Evolutionary conservation across 2,329 filamentous ascomycete genomes (phyloP).

Genomic region (Scytalidium lignicola): DNA sequence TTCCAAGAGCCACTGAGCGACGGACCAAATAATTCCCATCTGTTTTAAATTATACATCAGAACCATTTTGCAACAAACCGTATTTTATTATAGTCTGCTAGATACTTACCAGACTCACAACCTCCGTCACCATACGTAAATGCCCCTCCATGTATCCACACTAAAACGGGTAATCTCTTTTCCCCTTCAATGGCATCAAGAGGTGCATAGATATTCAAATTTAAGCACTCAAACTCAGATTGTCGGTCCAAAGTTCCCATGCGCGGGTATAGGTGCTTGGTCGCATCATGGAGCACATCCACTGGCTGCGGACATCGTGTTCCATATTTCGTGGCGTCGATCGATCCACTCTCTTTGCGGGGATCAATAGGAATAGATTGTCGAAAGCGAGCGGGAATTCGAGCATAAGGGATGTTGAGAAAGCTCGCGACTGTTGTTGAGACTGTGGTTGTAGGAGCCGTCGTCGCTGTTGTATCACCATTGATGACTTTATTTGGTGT

Average conservation of each 20-base stretch:
- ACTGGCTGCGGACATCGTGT: slow-evolving; percentile 8
- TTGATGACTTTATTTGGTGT: background rate
- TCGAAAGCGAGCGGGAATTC: slow-evolving; percentile 5
- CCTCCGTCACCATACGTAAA: slow-evolving; percentile 34
- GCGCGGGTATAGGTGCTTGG: background rate
- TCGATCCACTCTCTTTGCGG: slow-evolving; percentile 1
- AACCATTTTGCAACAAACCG: background rate
- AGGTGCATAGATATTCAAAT: slow-evolving; percentile 4
- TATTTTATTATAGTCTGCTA: background rate
- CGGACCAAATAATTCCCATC: slow-evolving; percentile 2
- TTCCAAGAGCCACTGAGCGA: slow-evolving; percentile 1
- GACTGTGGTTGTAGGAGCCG: too few species aligned
- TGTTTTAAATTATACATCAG: background rate
- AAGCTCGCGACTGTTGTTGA: slow-evolving; percentile 8
- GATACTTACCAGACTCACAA: slow-evolving; percentile 2
- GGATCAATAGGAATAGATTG: slow-evolving; percentile 5
- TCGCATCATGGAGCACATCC: background rate
- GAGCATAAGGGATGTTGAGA: slow-evolving; percentile 11
- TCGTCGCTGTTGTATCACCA: background rate
- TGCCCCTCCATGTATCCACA: slow-evolving; percentile 59
- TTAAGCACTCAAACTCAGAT: slow-evolving; percentile 7
- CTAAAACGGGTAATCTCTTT: slow-evolving; percentile 38
- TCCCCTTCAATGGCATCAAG: slow-evolving; percentile 14
- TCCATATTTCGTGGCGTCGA: slow-evolving; percentile 6
- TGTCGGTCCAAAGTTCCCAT: slow-evolving; percentile 1